Conservation (phyloP, 202 grass and related monocot species). For the Panicum hallii region DNA sequence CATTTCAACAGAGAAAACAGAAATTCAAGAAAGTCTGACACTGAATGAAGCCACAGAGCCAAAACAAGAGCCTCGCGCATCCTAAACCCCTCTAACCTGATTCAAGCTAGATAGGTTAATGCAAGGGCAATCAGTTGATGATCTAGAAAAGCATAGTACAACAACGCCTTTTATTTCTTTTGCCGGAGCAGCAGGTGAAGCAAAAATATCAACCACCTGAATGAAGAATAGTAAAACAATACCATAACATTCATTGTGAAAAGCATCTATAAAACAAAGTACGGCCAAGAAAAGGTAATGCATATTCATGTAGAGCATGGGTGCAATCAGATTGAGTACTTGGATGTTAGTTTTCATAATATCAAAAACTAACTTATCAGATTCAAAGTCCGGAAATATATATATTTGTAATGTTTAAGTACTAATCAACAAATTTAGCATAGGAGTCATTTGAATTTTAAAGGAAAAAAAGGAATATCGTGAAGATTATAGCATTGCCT, state of each 20-base stretch:
- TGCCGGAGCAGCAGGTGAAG: slow-evolving; percentile 9
- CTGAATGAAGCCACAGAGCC: too few species aligned
- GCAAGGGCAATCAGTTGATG: background rate
- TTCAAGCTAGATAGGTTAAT: too few species aligned
- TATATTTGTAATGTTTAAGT: background rate
- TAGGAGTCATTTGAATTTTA: background rate
- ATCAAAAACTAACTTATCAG: slow-evolving; percentile 3
- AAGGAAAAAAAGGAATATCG: background rate
- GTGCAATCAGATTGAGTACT: background rate
- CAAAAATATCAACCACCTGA: slow-evolving; percentile 9
- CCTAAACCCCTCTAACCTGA: too few species aligned
- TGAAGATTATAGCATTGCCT: background rate
- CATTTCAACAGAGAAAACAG: too few species aligned
- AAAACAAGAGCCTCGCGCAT: too few species aligned
- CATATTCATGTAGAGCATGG: slow-evolving; percentile 9
- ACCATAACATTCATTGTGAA: slow-evolving; percentile 21
- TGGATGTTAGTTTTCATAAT: background rate
- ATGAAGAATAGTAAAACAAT: slow-evolving; percentile 42
- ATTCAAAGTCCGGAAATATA: background rate
- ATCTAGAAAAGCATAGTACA: background rate
- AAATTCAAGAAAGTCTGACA: too few species aligned
- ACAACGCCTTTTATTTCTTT: background rate
- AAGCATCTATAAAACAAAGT: slow-evolving; percentile 31
- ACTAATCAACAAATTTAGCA: background rate
- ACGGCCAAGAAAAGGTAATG: background rate